Evolutionary conservation across 192 early-diverging fungal species (phyloP).

Genomic region (Dissophora globulifera): DNA sequence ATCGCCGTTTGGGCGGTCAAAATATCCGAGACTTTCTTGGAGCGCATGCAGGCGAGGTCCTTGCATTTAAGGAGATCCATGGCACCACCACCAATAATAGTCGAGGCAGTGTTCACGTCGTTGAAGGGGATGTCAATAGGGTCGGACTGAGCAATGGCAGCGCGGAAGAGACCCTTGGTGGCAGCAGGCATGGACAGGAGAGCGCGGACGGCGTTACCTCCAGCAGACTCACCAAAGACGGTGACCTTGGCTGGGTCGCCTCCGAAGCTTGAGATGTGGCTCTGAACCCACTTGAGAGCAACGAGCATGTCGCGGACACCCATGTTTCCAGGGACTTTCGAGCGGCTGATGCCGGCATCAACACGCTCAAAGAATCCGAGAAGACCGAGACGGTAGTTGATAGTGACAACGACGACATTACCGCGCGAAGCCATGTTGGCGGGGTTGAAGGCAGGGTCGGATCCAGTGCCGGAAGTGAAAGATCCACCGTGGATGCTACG

Average conservation of each 20-base stretch:
- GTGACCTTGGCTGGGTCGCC: slow-evolving; percentile 43
- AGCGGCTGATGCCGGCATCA: slow-evolving; percentile 44
- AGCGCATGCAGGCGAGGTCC: slow-evolving; percentile 45
- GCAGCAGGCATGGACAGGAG: slow-evolving; percentile 54
- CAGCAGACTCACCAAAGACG: slow-evolving; percentile 51
- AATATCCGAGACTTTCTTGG: slow-evolving; percentile 30
- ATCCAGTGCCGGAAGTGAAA: slow-evolving; percentile 49
- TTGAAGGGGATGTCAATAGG: slow-evolving; percentile 50
- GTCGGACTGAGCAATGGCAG: slow-evolving; percentile 48
- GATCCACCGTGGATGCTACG: slow-evolving; percentile 47
- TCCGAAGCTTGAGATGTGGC: slow-evolving; percentile 35
- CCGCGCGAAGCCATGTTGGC: slow-evolving; percentile 50
- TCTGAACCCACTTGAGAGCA: slow-evolving; percentile 49
- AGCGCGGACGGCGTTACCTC: slow-evolving; percentile 47
- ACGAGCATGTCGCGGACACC: slow-evolving; percentile 52
- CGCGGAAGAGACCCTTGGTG: slow-evolving; percentile 44
- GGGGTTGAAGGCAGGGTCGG: slow-evolving; percentile 52
- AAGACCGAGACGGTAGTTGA: slow-evolving; percentile 54
- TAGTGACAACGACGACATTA: slow-evolving; percentile 47
- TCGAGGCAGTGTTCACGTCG: slow-evolving; percentile 38
- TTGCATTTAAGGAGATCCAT: slow-evolving; percentile 36
- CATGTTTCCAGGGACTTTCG: slow-evolving; percentile 43
- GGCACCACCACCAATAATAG: slow-evolving; percentile 38
- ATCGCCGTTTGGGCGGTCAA: slow-evolving; percentile 34
- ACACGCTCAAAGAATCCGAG: slow-evolving; percentile 53